These are phyloP conservation scores for Lactuca sativa DNA, from an alignment of 129 eudicot genomes.

Conservation along the genomic window DNA sequence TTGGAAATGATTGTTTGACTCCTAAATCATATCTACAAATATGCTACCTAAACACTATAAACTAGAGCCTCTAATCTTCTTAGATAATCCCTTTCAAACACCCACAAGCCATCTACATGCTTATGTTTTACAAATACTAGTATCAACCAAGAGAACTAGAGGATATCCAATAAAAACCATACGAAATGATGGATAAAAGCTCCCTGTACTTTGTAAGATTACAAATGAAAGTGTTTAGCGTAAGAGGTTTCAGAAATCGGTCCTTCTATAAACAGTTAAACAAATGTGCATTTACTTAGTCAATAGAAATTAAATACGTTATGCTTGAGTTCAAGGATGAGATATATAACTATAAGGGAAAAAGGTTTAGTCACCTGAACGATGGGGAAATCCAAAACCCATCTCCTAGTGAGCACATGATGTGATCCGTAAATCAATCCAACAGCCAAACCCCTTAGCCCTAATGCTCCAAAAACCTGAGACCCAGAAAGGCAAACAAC, in stretches of 20 bases:
- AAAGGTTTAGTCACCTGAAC: constrained; percentile 55
- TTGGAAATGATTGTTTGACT: neutral
- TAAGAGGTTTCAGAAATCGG: neutral
- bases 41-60: too few species aligned
- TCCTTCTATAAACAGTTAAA: neutral
- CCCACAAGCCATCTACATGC: constrained; percentile 5
- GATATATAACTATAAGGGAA: neutral
- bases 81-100: neutral
- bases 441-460: constrained; percentile 57
- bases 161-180: neutral
- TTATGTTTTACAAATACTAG: constrained; percentile 13
- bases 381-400: constrained; percentile 79
- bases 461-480: constrained; percentile 35
- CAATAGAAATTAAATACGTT: neutral
- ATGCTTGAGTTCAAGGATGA: neutral
- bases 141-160: neutral
- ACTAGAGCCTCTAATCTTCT: too few species aligned
- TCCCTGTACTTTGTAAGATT: constrained; percentile 9
- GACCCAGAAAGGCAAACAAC: constrained; percentile 45
- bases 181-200: neutral
- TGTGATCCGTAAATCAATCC: constrained; percentile 64
- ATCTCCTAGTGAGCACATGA: constrained; percentile 51
- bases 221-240: neutral
- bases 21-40: neutral
- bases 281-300: neutral